A percentile compares a stretch with the other conserved stretches of the same genome.
Conservation (phyloP, 345 rosid species). For the Populus alba region DNA sequence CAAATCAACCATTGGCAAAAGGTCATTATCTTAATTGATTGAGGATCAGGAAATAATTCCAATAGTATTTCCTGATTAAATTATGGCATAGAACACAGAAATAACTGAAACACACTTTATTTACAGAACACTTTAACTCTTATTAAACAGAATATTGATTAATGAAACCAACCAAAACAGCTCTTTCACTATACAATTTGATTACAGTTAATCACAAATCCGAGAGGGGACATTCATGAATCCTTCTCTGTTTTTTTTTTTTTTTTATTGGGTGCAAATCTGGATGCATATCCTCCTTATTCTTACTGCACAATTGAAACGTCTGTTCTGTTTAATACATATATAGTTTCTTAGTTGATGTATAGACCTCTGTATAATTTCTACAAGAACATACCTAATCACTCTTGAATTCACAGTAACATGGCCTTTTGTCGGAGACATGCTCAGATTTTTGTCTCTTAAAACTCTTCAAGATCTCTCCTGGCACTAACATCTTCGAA, state of each 20-base stretch:
- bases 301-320: conserved; percentile 11
- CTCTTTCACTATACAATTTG: conserved; percentile 14
- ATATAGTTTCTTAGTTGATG: not conserved
- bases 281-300: conserved; percentile 5
- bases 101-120: not conserved
- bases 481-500: not conserved
- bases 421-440: not conserved
- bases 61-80: not conserved
- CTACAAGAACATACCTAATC: conserved; percentile 11
- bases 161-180: conserved; percentile 13
- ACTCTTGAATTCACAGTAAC: not conserved
- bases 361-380: not conserved
- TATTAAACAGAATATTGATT: conserved; percentile 14
- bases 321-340: not conserved
- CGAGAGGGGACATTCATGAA: conserved; percentile 13
- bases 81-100: not conserved
- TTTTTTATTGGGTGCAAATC: not conserved
- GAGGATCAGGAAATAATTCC: not conserved
- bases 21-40: not conserved
- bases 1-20: not conserved
- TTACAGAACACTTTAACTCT: not conserved
- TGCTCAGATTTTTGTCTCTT: not conserved
- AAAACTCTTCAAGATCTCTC: not conserved
- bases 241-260: not conserved
- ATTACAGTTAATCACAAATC: conserved; percentile 14